These are phyloP conservation scores for Penicillium canariense DNA, from an alignment of 495 filamentous ascomycete genomes.

Conservation along the genomic window DNA sequence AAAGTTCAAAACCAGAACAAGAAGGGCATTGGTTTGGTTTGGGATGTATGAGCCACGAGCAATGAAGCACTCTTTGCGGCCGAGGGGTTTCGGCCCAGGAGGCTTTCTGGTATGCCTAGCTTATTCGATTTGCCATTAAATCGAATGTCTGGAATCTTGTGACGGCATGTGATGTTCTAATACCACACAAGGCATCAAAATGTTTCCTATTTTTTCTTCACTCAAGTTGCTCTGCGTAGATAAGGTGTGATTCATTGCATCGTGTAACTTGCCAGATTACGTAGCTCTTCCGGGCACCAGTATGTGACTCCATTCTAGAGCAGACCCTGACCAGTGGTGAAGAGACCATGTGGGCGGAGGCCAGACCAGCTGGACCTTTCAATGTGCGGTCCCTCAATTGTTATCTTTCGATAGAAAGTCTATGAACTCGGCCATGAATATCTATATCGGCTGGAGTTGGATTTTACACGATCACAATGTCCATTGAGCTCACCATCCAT, in stretches of 20 bases:
- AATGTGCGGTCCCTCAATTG: too few species aligned
- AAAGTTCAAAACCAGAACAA: constrained; percentile 36
- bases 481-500: constrained; percentile 7
- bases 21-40: constrained; percentile 41
- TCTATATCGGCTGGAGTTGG: constrained; percentile 3
- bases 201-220: constrained; percentile 30
- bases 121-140: constrained; percentile 38
- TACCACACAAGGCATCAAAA: constrained; percentile 45
- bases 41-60: constrained; percentile 53
- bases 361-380: too few species aligned
- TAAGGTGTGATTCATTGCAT: neutral
- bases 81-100: constrained; percentile 17
- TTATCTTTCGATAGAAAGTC: neutral
- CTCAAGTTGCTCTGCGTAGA: neutral
- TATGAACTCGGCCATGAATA: neutral
- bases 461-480: constrained; percentile 22
- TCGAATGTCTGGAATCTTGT: constrained; percentile 40
- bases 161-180: constrained; percentile 44
- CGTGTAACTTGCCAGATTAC: neutral
- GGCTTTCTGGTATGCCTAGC: constrained; percentile 42
- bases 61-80: constrained; percentile 39
- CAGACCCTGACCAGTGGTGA: neutral
- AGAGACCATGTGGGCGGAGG: too few species aligned
- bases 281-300: too few species aligned
- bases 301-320: neutral